These are phyloP conservation scores for Xylariaceae sp. DNA, from an alignment of 2,329 filamentous ascomycete species.

Conservation along the genomic window DNA sequence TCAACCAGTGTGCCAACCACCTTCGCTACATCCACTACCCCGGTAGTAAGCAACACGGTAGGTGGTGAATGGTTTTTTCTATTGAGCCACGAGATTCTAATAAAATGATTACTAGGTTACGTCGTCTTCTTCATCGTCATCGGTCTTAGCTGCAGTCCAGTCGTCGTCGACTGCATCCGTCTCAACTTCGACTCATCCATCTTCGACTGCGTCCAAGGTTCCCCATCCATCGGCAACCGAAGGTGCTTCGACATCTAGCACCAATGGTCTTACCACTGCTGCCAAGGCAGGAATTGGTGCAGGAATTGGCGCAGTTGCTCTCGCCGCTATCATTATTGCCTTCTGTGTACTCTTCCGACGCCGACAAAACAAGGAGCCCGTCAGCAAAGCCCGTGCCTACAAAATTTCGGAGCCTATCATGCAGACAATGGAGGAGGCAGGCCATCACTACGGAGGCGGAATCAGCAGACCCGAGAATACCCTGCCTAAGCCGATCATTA, in stretches of 20 bases:
- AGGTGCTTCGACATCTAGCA: neutral
- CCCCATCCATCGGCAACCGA: constrained; percentile 6
- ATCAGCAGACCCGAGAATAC: constrained; percentile 24
- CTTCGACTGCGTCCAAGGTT: constrained; percentile 9
- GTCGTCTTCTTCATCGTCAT: too few relatives aligned
- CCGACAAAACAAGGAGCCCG: constrained; percentile 27
- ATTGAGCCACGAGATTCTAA: neutral
- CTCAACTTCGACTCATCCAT: constrained; percentile 14
- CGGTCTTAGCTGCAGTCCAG: too few relatives aligned
- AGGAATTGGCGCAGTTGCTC: constrained; percentile 39
- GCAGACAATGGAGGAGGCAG: constrained; percentile 45
- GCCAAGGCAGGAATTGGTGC: constrained; percentile 48
- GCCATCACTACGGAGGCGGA: constrained; percentile 33
- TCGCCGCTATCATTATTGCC: constrained; percentile 37
- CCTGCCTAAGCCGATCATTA: constrained; percentile 22
- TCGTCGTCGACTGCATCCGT: neutral
- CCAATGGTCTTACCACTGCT: constrained; percentile 36
- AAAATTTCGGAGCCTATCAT: constrained; percentile 52
- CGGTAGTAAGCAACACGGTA: neutral
- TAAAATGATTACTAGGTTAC: neutral
- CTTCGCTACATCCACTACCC: neutral
- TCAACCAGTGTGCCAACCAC: neutral
- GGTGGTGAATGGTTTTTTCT: neutral
- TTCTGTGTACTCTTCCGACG: constrained; percentile 38
- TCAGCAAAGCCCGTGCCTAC: constrained; percentile 28